phyloP scores from a whole-genome alignment of 768 basidiomycete genomes.

The Tricholoma terreum region DNA sequence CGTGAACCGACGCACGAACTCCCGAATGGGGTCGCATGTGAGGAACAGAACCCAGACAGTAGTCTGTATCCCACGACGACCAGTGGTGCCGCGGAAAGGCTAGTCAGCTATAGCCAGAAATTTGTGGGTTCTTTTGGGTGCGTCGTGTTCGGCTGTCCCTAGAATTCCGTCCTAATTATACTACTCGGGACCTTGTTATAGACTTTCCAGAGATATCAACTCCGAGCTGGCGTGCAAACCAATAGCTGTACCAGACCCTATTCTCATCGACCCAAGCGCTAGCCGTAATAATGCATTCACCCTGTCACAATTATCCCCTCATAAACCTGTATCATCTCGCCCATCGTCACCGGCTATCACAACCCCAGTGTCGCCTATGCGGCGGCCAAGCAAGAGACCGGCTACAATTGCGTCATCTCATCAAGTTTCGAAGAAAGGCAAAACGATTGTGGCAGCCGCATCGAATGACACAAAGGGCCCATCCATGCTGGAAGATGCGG shows the following conservation, averaged over 20 bases:
- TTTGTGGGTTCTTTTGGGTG: constrained; percentile 44
- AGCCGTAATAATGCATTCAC: constrained; percentile 31
- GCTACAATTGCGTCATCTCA: constrained; percentile 22
- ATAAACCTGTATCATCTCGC: constrained; percentile 15
- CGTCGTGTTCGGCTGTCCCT: constrained; percentile 25
- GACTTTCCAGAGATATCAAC: constrained; percentile 8
- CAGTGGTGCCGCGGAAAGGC: constrained; percentile 42
- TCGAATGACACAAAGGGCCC: neutral
- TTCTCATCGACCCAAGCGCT: constrained; percentile 1
- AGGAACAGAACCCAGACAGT: constrained; percentile 15
- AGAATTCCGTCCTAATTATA: constrained; percentile 1
- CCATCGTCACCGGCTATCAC: constrained; percentile 9
- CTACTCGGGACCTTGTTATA: constrained; percentile 13
- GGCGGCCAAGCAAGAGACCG: constrained; percentile 47
- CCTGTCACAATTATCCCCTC: constrained; percentile 52
- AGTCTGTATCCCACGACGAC: constrained; percentile 28
- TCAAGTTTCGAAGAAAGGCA: constrained; percentile 24
- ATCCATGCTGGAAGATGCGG: neutral
- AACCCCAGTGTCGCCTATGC: constrained; percentile 36
- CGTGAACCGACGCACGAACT: constrained; percentile 7
- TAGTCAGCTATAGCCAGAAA: constrained; percentile 49
- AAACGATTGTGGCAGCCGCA: constrained; percentile 7
- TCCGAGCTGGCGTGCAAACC: constrained; percentile 1
- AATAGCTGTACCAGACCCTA: constrained; percentile 6
- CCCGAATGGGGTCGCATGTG: constrained; percentile 6